Percentiles rank a stretch among this genome's conserved stretches.
These are phyloP conservation scores for Cardiospermum halicacabum DNA, from an alignment of 345 rosid genomes.

Conservation along the genomic window DNA sequence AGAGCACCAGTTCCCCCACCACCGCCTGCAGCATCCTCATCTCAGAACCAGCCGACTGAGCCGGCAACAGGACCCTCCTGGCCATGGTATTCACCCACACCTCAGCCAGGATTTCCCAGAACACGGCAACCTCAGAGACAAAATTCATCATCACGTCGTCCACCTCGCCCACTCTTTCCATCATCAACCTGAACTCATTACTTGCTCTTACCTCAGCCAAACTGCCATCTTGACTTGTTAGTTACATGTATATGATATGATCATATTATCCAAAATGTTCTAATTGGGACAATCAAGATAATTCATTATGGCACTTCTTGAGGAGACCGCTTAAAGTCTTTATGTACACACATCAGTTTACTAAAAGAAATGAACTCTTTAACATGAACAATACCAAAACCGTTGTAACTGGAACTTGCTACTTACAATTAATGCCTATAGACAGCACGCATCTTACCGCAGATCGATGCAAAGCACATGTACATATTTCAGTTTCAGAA, in stretches of 20 bases:
- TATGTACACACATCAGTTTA: too few relatives aligned
- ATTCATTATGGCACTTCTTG: too few relatives aligned
- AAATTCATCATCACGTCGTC: constrained; percentile 42
- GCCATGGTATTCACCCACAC: neutral
- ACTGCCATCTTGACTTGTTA: constrained; percentile 9
- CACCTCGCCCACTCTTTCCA: constrained; percentile 51
- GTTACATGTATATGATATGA: neutral
- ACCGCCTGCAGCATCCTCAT: neutral
- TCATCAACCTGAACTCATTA: constrained; percentile 44
- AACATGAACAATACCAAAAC: neutral
- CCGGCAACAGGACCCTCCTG: neutral
- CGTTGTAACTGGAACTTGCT: neutral
- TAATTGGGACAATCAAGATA: too few relatives aligned
- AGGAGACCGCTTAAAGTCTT: too few relatives aligned
- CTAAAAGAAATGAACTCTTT: neutral
- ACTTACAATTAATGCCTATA: neutral
- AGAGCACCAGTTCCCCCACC: neutral
- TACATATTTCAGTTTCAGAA: constrained; percentile 1
- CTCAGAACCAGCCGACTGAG: neutral
- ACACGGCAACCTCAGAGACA: constrained; percentile 30
- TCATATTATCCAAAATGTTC: neutral
- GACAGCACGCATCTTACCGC: neutral
- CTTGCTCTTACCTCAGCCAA: constrained; percentile 61
- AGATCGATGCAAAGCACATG: neutral
- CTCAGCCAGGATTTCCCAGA: neutral